Evolutionary conservation across 768 basidiomycete species (phyloP).

Genomic region (Psilocybe cyanescens): DNA sequence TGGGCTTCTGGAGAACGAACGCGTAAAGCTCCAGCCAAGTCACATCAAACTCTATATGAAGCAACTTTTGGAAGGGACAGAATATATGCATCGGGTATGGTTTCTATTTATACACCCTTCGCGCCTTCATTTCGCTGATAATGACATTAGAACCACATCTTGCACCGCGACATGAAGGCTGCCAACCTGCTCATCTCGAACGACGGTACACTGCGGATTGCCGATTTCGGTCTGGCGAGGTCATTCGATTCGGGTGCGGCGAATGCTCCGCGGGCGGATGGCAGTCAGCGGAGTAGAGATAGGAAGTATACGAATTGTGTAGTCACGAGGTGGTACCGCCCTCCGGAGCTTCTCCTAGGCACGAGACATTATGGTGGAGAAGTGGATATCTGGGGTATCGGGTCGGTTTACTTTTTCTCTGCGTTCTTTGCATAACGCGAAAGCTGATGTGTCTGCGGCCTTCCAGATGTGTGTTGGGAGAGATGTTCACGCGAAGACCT

Average conservation of each 20-base stretch:
- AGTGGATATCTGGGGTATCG: slow-evolving; percentile 98
- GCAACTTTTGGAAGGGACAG: slow-evolving; percentile 94
- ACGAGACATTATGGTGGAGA: slow-evolving; percentile 90
- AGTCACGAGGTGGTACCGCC: slow-evolving; percentile 93
- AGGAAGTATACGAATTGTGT: slow-evolving; percentile 94
- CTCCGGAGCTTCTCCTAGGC: slow-evolving; percentile 90
- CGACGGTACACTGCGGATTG: slow-evolving; percentile 79
- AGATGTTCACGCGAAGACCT: slow-evolving; percentile 89
- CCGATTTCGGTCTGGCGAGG: slow-evolving; percentile 96
- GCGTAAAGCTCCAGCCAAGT: slow-evolving; percentile 79
- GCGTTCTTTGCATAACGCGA: neutral
- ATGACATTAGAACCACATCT: slow-evolving; percentile 79
- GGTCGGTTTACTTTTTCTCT: slow-evolving; percentile 50
- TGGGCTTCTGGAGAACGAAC: slow-evolving; percentile 89
- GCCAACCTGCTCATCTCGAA: slow-evolving; percentile 96
- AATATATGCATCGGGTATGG: slow-evolving; percentile 91
- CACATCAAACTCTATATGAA: slow-evolving; percentile 96
- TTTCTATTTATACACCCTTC: slow-evolving; percentile 5
- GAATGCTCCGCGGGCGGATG: slow-evolving; percentile 20
- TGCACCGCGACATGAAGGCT: slow-evolving; percentile 99
- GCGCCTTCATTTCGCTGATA: slow-evolving; percentile 4
- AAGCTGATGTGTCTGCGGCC: neutral
- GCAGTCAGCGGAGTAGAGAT: slow-evolving; percentile 39
- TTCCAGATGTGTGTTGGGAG: slow-evolving; percentile 88
- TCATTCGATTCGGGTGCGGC: slow-evolving; percentile 62